Base-by-base conservation (phyloP, 1,284 basidiomycete species). In the Melampsora medusae region DNA sequence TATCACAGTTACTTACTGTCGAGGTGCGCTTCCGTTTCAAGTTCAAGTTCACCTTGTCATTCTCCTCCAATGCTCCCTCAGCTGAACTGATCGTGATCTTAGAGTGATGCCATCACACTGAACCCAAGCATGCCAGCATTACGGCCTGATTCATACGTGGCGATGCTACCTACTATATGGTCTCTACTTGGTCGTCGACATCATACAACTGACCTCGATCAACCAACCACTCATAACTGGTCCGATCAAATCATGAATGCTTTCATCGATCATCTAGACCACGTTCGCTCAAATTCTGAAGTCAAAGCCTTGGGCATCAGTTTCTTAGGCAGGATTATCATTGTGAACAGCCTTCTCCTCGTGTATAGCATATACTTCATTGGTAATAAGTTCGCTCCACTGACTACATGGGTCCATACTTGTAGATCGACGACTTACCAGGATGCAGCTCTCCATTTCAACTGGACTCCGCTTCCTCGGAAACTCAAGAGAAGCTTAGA, bases 101-200 rank as follows among this genome's bases (percentile, higher is more conserved):
- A 46, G 65, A 59, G 76, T 76, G 60, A 78, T 28, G 79, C 78
- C n/a, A 78, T 78, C 31, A 79, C 81, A 59, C 80, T 77, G 84
- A 85, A 80, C 80, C 86, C 80, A 80, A 84, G 82, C 81, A 85
- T 80, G 78, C 87, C 85, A 17, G 77, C 83, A 0, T 84, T 94
- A 67, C 86, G 87, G 14, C 83, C 88, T 0, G 81, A 86, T n/a
- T 86, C 88, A 16, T 96, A 93, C 83, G 80, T 83, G 2, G 86
- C 89, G 1, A 85, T 95, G 38, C 84, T 93, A 25, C 92, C 93
- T 1, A 91, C 92, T 1, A 86, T 96, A 61, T 96, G 92, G 92
- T 87, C 89, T 33, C 84, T 97, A 62, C 81, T 94, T 68, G 25
- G 67, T 56, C 38, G 65, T 35, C 38, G 61, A 35, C 38, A 66